Conservation (phyloP, 768 basidiomycete genomes). For the Tulasnella sp. region DNA sequence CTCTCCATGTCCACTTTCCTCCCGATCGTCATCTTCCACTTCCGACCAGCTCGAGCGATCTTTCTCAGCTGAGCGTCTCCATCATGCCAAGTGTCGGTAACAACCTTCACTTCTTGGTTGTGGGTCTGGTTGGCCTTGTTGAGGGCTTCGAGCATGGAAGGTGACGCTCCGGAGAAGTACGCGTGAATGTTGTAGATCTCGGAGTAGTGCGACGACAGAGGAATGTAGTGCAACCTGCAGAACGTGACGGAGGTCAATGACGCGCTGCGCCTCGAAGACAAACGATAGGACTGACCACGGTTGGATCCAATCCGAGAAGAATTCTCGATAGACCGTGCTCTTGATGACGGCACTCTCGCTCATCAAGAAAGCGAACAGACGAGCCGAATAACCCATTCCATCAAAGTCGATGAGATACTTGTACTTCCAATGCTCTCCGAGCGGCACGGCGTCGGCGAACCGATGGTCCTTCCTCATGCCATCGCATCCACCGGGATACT, state of each 20-base stretch:
- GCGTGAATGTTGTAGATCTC: constrained; percentile 94
- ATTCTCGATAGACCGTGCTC: constrained; percentile 87
- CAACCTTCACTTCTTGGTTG: constrained; percentile 36
- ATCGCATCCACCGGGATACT: constrained; percentile 68
- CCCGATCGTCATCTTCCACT: constrained; percentile 84
- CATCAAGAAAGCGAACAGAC: constrained; percentile 79
- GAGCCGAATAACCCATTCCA: constrained; percentile 91
- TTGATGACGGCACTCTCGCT: constrained; percentile 90
- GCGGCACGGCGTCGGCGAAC: constrained; percentile 68
- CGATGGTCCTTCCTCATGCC: constrained; percentile 62
- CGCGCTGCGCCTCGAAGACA: background rate
- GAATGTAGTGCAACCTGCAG: constrained; percentile 88
- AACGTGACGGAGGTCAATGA: background rate
- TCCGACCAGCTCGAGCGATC: constrained; percentile 87
- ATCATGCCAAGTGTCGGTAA: constrained; percentile 43
- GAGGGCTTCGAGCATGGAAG: constrained; percentile 50
- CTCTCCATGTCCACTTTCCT: constrained; percentile 90
- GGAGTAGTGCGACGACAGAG: constrained; percentile 75
- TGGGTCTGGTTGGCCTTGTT: constrained; percentile 43
- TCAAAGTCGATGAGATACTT: constrained; percentile 91
- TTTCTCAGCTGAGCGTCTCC: constrained; percentile 70
- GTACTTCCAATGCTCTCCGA: constrained; percentile 87
- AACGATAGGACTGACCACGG: constrained; percentile 59
- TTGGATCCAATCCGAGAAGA: constrained; percentile 85
- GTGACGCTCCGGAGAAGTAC: constrained; percentile 84